phyloP scores from a whole-genome alignment of 768 basidiomycete genomes.

The Leccinum boreale region DNA sequence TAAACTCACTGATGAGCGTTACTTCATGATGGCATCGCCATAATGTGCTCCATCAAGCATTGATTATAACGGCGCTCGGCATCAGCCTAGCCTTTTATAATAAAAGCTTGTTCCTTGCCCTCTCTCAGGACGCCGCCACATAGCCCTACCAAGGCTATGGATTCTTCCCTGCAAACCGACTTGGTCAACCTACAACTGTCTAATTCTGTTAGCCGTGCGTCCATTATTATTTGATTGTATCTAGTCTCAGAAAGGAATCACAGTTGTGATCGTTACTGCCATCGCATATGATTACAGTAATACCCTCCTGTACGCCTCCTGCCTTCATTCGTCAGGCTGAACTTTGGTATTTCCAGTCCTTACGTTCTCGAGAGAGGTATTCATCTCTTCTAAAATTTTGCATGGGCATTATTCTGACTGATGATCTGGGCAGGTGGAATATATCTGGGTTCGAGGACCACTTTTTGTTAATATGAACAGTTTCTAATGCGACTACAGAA shows the following conservation, averaged over 20 bases:
- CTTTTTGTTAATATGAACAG: background rate
- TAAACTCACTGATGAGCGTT: background rate
- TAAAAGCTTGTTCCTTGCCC: background rate
- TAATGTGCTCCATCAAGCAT: background rate
- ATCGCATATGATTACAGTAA: background rate
- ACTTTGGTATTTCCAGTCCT: background rate
- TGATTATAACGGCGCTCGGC: background rate
- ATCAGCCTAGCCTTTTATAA: background rate
- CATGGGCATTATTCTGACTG: background rate
- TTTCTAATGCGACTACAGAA: background rate
- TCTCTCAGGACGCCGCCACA: background rate
- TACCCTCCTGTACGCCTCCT: background rate
- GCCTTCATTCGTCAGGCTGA: background rate
- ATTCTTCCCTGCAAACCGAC: background rate
- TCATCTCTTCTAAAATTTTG: background rate
- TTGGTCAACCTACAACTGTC: background rate
- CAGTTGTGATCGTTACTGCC: background rate
- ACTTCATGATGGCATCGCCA: background rate
- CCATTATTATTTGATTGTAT: background rate
- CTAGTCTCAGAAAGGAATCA: background rate
- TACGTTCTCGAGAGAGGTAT: background rate
- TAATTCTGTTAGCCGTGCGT: background rate
- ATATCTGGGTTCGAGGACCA: background rate
- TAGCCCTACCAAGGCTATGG: background rate
- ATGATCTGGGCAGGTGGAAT: background rate